phyloP scores from a whole-genome alignment of 2,329 filamentous ascomycete genomes.

The Endoconidiophora polonica region DNA sequence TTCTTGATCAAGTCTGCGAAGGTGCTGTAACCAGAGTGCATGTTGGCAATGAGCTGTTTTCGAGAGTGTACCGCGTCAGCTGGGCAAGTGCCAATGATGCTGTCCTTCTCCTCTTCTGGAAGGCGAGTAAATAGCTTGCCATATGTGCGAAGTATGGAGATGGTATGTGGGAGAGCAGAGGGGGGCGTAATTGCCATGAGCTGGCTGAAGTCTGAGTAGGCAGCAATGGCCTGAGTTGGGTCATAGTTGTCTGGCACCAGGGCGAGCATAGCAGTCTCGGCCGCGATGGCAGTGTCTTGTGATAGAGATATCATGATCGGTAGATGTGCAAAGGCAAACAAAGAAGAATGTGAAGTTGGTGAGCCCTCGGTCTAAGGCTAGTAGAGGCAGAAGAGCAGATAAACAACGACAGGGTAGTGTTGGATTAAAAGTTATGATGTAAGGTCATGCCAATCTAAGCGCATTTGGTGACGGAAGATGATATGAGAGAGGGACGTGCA shows the following conservation, averaged over 20 bases:
- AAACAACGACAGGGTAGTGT: too few relatives aligned
- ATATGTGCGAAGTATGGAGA: slow-evolving; percentile 9
- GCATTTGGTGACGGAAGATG: too few relatives aligned
- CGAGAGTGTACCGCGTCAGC: neutral
- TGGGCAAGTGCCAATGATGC: neutral
- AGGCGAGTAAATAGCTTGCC: slow-evolving; percentile 1
- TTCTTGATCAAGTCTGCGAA: slow-evolving; percentile 23
- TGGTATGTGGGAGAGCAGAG: slow-evolving; percentile 1
- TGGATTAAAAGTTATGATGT: too few relatives aligned
- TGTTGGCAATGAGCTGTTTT: slow-evolving; percentile 15
- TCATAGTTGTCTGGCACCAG: neutral
- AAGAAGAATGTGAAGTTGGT: too few relatives aligned
- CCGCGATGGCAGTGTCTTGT: neutral
- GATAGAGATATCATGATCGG: too few relatives aligned
- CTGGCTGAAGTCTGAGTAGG: neutral
- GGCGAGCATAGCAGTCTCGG: neutral
- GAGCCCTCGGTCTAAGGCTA: too few relatives aligned
- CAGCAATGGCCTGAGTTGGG: neutral
- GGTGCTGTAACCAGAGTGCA: slow-evolving; percentile 21
- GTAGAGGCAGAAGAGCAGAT: too few relatives aligned
- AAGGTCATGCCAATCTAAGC: too few relatives aligned
- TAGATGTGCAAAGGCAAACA: too few relatives aligned
- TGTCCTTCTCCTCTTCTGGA: slow-evolving; percentile 5
- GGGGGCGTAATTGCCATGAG: neutral
- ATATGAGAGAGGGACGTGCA: too few relatives aligned